A percentile compares a stretch with the other conserved stretches of the same genome.
Conservation (phyloP, 2,329 filamentous ascomycete species). For the Drechslerella dactyloides region DNA sequence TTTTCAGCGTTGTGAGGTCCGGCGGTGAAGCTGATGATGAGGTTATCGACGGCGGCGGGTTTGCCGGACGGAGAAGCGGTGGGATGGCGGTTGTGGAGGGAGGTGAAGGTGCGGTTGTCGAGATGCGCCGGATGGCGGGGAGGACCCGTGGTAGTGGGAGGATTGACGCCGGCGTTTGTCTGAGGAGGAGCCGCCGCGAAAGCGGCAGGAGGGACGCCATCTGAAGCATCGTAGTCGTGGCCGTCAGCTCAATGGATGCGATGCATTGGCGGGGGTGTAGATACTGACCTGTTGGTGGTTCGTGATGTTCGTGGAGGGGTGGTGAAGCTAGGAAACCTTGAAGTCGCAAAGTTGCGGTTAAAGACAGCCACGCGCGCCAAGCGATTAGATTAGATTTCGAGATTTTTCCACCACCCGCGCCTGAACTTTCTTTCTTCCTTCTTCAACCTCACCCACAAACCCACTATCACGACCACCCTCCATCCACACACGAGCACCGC, state of each 20-base stretch:
- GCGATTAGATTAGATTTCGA: slow-evolving; percentile 44
- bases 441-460: slow-evolving; percentile 7
- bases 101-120: slow-evolving; percentile 61
- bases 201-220: slow-evolving; percentile 37
- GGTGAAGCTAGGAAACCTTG: background rate
- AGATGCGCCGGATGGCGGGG: slow-evolving; percentile 39
- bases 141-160: background rate
- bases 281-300: slow-evolving; percentile 7
- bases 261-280: background rate
- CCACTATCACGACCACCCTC: slow-evolving; percentile 8
- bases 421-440: slow-evolving; percentile 32
- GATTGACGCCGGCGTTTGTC: slow-evolving; percentile 57
- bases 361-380: slow-evolving; percentile 16
- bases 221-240: background rate
- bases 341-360: slow-evolving; percentile 1
- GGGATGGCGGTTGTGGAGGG: too few relatives aligned
- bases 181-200: slow-evolving; percentile 31
- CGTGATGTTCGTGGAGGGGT: slow-evolving; percentile 5
- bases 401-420: slow-evolving; percentile 5
- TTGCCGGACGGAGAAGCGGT: background rate
- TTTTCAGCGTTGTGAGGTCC: slow-evolving; percentile 26
- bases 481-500: slow-evolving; percentile 25
- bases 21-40: slow-evolving; percentile 2
- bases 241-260: slow-evolving; percentile 4
- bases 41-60: background rate